Conservation (phyloP, 257 asterid genomes). For the Penstemon newberryi region DNA sequence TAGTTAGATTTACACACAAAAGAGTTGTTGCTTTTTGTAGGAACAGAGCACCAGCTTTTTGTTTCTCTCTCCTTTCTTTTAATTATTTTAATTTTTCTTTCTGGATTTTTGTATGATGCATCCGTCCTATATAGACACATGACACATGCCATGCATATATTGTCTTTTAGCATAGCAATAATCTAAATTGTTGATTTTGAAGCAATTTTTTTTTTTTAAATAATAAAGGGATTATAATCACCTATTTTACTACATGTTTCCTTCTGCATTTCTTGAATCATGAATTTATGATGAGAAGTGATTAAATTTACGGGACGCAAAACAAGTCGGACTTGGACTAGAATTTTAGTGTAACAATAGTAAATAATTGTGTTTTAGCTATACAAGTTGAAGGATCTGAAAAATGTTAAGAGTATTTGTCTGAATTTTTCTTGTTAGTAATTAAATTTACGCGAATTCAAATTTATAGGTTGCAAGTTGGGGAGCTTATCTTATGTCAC, state of each 20-base stretch:
- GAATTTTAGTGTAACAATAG: too few relatives aligned
- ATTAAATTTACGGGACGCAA: neutral
- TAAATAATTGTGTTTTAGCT: too few relatives aligned
- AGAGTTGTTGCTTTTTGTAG: neutral
- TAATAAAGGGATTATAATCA: neutral
- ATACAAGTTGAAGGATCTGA: too few relatives aligned
- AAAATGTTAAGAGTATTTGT: too few relatives aligned
- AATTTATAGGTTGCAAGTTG: slow-evolving; percentile 75
- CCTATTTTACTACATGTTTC: neutral
- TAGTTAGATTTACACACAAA: slow-evolving; percentile 24
- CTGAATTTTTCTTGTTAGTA: neutral
- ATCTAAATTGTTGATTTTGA: neutral
- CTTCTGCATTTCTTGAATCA: neutral
- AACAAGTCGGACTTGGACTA: too few relatives aligned
- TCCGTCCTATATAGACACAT: slow-evolving; percentile 9
- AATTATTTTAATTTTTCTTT: neutral
- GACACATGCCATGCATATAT: slow-evolving; percentile 17
- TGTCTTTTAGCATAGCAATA: slow-evolving; percentile 4
- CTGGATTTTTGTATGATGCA: slow-evolving; percentile 13
- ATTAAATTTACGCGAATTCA: neutral
- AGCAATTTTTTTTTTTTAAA: too few relatives aligned
- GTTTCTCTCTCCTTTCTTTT: neutral
- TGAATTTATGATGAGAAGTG: neutral
- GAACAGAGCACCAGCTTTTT: neutral
- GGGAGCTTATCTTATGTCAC: slow-evolving; percentile 85